Evolutionary conservation across 2,329 filamentous ascomycete species (phyloP), one percentile per base, ranked within the genome.

Genomic region (Fusarium incarnatum): DNA sequence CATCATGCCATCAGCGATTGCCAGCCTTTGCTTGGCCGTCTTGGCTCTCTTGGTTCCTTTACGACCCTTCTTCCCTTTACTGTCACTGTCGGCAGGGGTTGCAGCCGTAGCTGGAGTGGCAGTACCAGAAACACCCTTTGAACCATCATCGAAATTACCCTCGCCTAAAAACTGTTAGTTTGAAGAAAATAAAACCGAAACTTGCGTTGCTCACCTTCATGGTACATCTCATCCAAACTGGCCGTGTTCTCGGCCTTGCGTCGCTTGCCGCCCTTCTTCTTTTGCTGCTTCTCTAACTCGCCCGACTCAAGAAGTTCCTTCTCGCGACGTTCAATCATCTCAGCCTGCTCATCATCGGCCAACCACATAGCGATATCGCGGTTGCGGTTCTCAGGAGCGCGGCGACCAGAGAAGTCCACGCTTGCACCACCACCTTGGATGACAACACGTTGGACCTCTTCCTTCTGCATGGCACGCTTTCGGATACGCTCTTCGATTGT

Each of bases 361-460:
- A 99, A 90, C 96, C 96, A 98, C 91, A 98, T 92, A 47, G 96
- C 96, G 81, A 98, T 98, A 77, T 99, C 96, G 82, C 97, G 97
- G 78, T 97, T 98, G 68, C 94, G 90, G 81, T 97, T 98, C 83
- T 98, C 95, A 8, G 92, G 87, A 66, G 91, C 91, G 70, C 91
- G 89, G 56, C 96, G 91, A 54, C 95, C 96, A 79, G 97, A 98
- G 86, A 99, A 98, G 84, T 98, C 96, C 67, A 98, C 95, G 67
- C 92, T 92, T 59, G 92, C 92, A 70, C 94, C 94, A 61, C 94
- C 94, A 73, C 95, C 96, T 52, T 93, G 92, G 76, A 98, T 98
- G 78, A 98, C 95, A 27, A 98, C 95, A 57, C 96, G 94, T 81
- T 98, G 95, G 71, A 99, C 96, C 80, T 99, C 96, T 83, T 99